Base-by-base conservation (phyloP, 2,329 filamentous ascomycete genomes). In the Pseudogymnoascus sp. region DNA sequence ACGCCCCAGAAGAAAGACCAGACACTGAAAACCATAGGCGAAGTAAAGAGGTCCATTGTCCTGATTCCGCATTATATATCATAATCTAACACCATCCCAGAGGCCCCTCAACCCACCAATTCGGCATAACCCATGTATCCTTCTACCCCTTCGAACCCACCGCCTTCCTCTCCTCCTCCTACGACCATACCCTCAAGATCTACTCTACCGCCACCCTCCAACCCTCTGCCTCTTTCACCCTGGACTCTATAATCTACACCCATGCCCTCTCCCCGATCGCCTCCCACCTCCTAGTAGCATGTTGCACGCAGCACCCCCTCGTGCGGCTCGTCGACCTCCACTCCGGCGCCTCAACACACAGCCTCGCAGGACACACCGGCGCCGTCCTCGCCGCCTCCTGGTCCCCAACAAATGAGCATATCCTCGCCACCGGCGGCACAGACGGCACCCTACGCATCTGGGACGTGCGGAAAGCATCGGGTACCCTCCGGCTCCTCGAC, bases 241-340 rank as follows among this genome's bases (percentile, higher is more conserved):
- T 93, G 23, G 84, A 83, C 62, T 83, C 85, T 3, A 87, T 87
- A 34, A 80, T 91, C 60, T 91, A 92, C 75, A 87, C 89, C 0
- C 92, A 96, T 74, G 86, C 90, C 0, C 82, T 90, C 25, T 96
- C 92, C 0, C 83, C 87, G 45, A 78, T 93, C 65, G 83, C 91
- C 64, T 78, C 85, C 62, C 82, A 92, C 71, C 80, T 96, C 0
- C 83, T 96, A 3, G 90, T 97, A 8, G 92, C 93, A 8, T 95
- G 92, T 71, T 93, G 90, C 0, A 96, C 92, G 0, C 92, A 96
- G 68, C 87, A 95, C 73, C 90, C 91, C 6, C 83, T 90, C 25
- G 89, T 96, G 13, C 87, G 92, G 14, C 83, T 98, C 6, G 85
- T 97, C 5, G 93, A 98, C 73, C 81, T 97, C 36, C 89, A 90